Evolutionary conservation across 2,329 filamentous ascomycete species (phyloP).

Genomic region (Paracoccidioides lutzii): DNA sequence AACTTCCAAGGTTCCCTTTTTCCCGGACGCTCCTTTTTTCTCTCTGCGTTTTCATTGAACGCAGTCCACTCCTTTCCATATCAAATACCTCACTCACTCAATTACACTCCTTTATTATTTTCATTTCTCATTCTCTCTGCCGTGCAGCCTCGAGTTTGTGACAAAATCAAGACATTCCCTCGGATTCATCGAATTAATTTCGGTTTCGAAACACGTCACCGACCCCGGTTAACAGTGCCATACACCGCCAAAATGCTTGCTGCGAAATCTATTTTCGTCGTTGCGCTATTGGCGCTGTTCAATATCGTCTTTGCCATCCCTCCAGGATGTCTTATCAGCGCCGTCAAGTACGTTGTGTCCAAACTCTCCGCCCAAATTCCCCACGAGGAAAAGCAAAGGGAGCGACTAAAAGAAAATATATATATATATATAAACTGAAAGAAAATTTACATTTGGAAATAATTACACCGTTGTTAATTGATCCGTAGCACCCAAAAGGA

Average conservation of each 20-base stretch:
- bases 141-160: constrained; percentile 10
- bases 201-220: constrained; percentile 5
- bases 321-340: constrained; percentile 39
- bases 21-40: not conserved
- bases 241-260: constrained; percentile 30
- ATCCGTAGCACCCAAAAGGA: constrained; percentile 21
- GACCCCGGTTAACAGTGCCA: not conserved
- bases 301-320: constrained; percentile 32
- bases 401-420: not conserved
- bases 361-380: not conserved
- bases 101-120: constrained; percentile 2
- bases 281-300: constrained; percentile 34
- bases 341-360: constrained; percentile 34
- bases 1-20: too few relatives aligned
- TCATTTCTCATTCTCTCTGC: constrained; percentile 3
- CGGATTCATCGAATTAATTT: constrained; percentile 4
- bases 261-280: constrained; percentile 29
- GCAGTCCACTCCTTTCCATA: constrained; percentile 6
- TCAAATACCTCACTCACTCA: constrained; percentile 3
- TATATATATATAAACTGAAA: not conserved
- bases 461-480: constrained; percentile 11
- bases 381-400: not conserved
- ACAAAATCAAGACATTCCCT: not conserved
- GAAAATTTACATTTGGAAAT: not conserved
- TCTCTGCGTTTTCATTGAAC: constrained; percentile 10